Percentiles rank a stretch among this genome's conserved stretches.
phyloP scores from a whole-genome alignment of 352 stramenopile species.

The Pythium sp. region DNA sequence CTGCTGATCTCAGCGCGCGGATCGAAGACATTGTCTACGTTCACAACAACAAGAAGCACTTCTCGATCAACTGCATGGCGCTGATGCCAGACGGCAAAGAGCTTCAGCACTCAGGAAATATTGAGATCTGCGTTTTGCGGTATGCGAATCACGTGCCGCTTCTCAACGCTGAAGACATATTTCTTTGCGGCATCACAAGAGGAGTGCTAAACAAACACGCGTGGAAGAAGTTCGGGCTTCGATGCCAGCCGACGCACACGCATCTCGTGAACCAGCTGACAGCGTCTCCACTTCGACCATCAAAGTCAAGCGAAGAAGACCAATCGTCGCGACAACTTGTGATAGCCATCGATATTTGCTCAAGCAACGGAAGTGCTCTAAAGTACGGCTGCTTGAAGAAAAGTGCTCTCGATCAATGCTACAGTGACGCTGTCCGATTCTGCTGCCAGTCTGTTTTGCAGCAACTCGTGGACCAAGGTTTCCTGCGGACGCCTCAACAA shows the following conservation, averaged over 20 bases:
- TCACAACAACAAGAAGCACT: conserved; percentile 24
- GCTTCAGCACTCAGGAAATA: conserved; percentile 15
- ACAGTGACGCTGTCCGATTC: conserved; percentile 29
- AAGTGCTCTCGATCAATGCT: conserved; percentile 46
- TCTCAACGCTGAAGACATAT: conserved; percentile 56
- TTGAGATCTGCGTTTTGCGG: conserved; percentile 65
- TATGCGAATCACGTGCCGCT: conserved; percentile 77
- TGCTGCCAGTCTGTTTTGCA: conserved; percentile 46
- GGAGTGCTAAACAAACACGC: conserved; percentile 32
- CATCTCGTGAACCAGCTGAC: conserved; percentile 55
- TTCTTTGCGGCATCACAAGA: conserved; percentile 48
- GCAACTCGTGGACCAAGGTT: conserved; percentile 40
- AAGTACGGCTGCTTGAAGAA: conserved; percentile 61
- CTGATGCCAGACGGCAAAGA: conserved; percentile 30
- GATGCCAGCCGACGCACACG: conserved; percentile 27
- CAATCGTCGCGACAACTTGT: conserved; percentile 26
- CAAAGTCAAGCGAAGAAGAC: conserved; percentile 4
- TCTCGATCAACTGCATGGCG: conserved; percentile 49
- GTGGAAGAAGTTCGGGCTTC: conserved; percentile 64
- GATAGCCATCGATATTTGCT: conserved; percentile 56
- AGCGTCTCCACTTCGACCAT: conserved; percentile 26
- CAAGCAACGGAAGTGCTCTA: conserved; percentile 16
- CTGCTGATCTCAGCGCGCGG: conserved; percentile 33
- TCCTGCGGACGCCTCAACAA: conserved; percentile 50
- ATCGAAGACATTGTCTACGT: conserved; percentile 48